Conservation (phyloP, 1,284 basidiomycete species). For the Naganishia albida region DNA sequence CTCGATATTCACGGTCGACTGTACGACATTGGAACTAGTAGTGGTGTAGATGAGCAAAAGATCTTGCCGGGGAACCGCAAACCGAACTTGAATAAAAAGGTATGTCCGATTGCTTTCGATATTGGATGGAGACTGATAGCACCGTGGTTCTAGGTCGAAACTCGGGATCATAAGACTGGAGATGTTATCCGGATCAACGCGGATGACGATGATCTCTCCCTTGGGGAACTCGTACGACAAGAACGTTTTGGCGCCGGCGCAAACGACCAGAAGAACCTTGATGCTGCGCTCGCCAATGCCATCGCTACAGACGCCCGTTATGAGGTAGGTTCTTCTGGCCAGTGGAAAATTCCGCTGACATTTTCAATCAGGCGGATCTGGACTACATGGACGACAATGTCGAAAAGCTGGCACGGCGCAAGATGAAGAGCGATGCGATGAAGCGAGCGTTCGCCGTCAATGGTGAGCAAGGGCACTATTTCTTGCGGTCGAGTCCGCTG, state of each 20-base stretch:
- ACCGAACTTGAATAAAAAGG: slow-evolving; percentile 68
- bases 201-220: slow-evolving; percentile 81
- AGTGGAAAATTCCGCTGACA: neutral
- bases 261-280: slow-evolving; percentile 84
- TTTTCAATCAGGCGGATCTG: slow-evolving; percentile 65
- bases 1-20: slow-evolving; percentile 80
- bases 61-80: slow-evolving; percentile 67
- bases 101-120: slow-evolving; percentile 44
- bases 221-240: slow-evolving; percentile 89
- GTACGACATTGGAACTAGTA: slow-evolving; percentile 83
- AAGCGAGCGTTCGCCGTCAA: slow-evolving; percentile 96
- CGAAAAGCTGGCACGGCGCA: slow-evolving; percentile 83
- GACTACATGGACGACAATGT: slow-evolving; percentile 98
- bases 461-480: slow-evolving; percentile 58
- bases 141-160: slow-evolving; percentile 65
- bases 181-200: slow-evolving; percentile 79
- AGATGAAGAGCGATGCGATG: slow-evolving; percentile 93
- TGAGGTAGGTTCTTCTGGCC: slow-evolving; percentile 59
- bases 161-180: slow-evolving; percentile 82
- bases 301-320: slow-evolving; percentile 87
- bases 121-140: neutral
- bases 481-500: neutral
- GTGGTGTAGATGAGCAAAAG: slow-evolving; percentile 52
- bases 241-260: slow-evolving; percentile 87
- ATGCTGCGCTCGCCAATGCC: slow-evolving; percentile 82